Evolutionary conservation across 1,284 basidiomycete species (phyloP).

Genomic region (Sanguinoderma infundibulare): DNA sequence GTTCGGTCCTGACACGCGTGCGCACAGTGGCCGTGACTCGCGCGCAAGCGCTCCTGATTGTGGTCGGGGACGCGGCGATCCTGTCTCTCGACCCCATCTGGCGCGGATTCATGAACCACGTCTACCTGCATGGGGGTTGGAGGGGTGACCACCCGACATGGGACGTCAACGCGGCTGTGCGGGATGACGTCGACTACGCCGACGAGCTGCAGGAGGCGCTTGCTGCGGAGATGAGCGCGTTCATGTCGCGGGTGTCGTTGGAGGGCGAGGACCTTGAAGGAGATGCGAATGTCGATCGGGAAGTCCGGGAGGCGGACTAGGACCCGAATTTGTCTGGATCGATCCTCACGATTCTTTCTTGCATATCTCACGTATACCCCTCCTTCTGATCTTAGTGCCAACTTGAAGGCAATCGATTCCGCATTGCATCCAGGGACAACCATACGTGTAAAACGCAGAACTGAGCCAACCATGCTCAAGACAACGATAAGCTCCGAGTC

Average conservation of each 20-base stretch:
- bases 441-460: too few relatives aligned
- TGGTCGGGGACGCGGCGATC: conserved; percentile 58
- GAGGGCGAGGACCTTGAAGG: conserved; percentile 38
- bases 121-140: conserved; percentile 51
- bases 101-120: conserved; percentile 57
- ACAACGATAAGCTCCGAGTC: too few relatives aligned
- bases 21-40: conserved; percentile 46
- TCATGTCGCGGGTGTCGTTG: conserved; percentile 49
- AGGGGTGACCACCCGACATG: conserved; percentile 51
- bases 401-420: too few relatives aligned
- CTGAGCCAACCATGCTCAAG: too few relatives aligned
- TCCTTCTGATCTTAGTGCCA: too few relatives aligned
- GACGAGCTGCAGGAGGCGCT: conserved; percentile 36
- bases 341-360: too few relatives aligned
- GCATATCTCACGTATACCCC: too few relatives aligned
- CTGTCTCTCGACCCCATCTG: conserved; percentile 56
- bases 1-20: neutral
- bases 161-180: conserved; percentile 45
- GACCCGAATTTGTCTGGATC: neutral
- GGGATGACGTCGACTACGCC: conserved; percentile 36
- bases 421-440: too few relatives aligned
- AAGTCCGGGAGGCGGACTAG: conserved; percentile 18
- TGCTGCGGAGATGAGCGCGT: conserved; percentile 53
- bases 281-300: conserved; percentile 27
- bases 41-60: conserved; percentile 59